Percentiles rank a stretch among this genome's conserved stretches.
Conservation (phyloP, 352 stramenopile species). For the Peronospora belbahrii region DNA sequence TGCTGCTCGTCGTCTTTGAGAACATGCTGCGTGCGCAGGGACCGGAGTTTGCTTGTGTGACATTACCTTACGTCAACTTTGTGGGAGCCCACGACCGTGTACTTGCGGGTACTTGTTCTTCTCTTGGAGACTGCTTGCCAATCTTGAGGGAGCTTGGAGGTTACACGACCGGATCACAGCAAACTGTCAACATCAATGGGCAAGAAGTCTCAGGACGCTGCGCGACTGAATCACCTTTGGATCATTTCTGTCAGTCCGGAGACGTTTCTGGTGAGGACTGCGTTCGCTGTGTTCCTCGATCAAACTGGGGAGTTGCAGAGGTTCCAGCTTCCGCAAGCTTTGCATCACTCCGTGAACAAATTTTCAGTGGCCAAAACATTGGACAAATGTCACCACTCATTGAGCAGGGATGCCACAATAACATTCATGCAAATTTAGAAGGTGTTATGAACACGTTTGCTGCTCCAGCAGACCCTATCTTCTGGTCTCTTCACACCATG, state of each 20-base stretch:
- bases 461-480: conserved; percentile 54
- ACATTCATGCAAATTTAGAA: conserved; percentile 40
- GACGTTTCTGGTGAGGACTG: conserved; percentile 17
- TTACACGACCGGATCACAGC: conserved; percentile 11
- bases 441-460: conserved; percentile 41
- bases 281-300: conserved; percentile 42
- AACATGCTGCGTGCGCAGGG: conserved; percentile 74
- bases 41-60: conserved; percentile 50
- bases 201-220: conserved; percentile 32
- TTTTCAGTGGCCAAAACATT: conserved; percentile 46
- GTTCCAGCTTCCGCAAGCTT: conserved; percentile 35
- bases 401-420: conserved; percentile 52
- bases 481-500: conserved; percentile 66
- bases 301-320: conserved; percentile 21
- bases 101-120: conserved; percentile 31
- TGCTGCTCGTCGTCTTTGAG: conserved; percentile 60
- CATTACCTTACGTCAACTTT: conserved; percentile 77
- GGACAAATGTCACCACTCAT: conserved; percentile 39
- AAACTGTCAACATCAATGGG: conserved; percentile 40
- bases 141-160: conserved; percentile 39
- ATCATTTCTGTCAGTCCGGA: conserved; percentile 52
- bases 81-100: conserved; percentile 39
- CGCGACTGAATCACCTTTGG: conserved; percentile 23
- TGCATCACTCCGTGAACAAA: conserved; percentile 37
- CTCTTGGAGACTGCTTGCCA: conserved; percentile 38